phyloP scores from a whole-genome alignment of 2,329 filamentous ascomycete species.

The Penicillium hordei region DNA sequence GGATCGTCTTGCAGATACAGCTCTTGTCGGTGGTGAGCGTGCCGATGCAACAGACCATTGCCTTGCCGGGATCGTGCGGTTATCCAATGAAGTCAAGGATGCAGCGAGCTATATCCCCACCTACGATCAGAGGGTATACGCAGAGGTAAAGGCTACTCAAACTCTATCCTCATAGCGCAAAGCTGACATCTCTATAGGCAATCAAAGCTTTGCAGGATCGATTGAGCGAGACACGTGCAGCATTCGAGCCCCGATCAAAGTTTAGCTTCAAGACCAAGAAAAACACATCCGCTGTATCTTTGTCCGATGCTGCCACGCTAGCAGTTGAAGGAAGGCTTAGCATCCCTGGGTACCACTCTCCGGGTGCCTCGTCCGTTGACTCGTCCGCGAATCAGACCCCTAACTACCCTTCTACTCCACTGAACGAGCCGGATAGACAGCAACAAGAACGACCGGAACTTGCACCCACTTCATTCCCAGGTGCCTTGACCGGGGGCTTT shows the following conservation, averaged over 20 bases:
- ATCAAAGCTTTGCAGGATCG: constrained; percentile 80
- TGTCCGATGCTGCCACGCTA: constrained; percentile 57
- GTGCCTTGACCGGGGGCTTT: constrained; percentile 20
- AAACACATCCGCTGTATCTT: constrained; percentile 55
- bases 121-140: constrained; percentile 86
- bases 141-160: constrained; percentile 57
- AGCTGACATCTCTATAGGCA: constrained; percentile 52
- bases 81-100: constrained; percentile 83
- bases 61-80: constrained; percentile 72
- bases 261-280: constrained; percentile 76
- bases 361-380: constrained; percentile 43
- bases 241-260: constrained; percentile 70
- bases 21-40: constrained; percentile 69
- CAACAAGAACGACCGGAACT: constrained; percentile 38
- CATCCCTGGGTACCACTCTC: constrained; percentile 45
- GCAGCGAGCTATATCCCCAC: constrained; percentile 77
- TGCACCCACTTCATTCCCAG: constrained; percentile 37
- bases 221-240: constrained; percentile 67
- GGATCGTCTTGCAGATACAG: constrained; percentile 61
- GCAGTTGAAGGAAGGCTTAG: constrained; percentile 49
- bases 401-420: constrained; percentile 37
- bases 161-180: neutral
- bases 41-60: constrained; percentile 79
- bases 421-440: constrained; percentile 37
- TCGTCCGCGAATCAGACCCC: constrained; percentile 40